phyloP scores from a whole-genome alignment of 805 yeast species.

The Monosporozyma yasuniensis region DNA sequence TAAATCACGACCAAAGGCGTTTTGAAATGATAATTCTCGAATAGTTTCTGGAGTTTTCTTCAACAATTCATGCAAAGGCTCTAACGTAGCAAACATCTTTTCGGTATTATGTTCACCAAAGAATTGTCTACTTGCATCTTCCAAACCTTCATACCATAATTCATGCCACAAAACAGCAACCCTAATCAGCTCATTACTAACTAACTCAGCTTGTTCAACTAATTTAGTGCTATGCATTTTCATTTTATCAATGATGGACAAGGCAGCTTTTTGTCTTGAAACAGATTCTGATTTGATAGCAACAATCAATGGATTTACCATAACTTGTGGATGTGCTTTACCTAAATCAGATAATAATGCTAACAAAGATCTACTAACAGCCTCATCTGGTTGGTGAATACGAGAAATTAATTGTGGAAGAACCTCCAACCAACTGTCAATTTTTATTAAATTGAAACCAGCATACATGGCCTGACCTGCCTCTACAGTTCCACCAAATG shows the following conservation, averaged over 20 bases:
- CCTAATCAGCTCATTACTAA: conserved; percentile 86
- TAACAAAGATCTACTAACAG: conserved; percentile 70
- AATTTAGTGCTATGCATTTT: conserved; percentile 72
- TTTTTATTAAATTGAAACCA: conserved; percentile 80
- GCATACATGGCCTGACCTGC: conserved; percentile 85
- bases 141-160: conserved; percentile 95
- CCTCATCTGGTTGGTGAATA: conserved; percentile 87
- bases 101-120: conserved; percentile 93
- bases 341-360: conserved; percentile 85
- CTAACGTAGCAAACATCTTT: conserved; percentile 88
- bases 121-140: conserved; percentile 88
- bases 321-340: conserved; percentile 92
- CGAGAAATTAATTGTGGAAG: conserved; percentile 93
- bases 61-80: conserved; percentile 79
- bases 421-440: conserved; percentile 93
- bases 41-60: conserved; percentile 86
- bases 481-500: conserved; percentile 87
- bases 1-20: conserved; percentile 87
- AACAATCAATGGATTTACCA: conserved; percentile 90
- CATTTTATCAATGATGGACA: conserved; percentile 86
- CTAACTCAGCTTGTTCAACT: conserved; percentile 88
- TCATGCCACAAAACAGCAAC: conserved; percentile 97
- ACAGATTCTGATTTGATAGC: conserved; percentile 91
- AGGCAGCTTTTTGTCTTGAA: conserved; percentile 84
- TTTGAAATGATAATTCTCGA: conserved; percentile 85